Evolutionary conservation across 2,329 filamentous ascomycete species (phyloP), one percentile per base, ranked within the genome.

Genomic region (Cylindrodendrum hubeiense): DNA sequence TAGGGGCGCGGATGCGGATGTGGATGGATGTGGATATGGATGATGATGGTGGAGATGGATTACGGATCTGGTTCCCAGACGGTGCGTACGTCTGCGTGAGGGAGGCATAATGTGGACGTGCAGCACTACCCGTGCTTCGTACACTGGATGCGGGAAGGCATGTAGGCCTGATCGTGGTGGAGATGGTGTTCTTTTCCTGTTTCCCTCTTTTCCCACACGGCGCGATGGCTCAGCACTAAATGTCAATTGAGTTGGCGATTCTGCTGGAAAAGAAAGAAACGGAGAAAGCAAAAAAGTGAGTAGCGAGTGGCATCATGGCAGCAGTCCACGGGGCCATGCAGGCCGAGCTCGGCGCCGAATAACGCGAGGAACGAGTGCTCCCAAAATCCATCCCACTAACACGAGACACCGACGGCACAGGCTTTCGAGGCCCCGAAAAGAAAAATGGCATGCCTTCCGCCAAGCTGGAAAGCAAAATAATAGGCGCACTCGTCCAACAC

Each of bases 301-400:
- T 43, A 34, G 39, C 30, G n/a, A 53, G 55, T 50, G 43, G 55
- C 47, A 64, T 39, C 15, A 26, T 50, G 22, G 13, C 57, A 44
- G 26, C 30, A 59, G 39, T 13, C 30, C 53, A 63, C 71, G 69
- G 66, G 41, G 60, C 21, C 61, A 65, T 67, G 61, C 66, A 68
- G 30, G 61, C 71, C 71, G 70, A 74, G 56, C 64, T 71, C 70
- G 72, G 72, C 39, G 37, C 34, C 34, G 66, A 59, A 72, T 73
- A 71, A 66, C 71, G 70, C 70, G 71, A 74, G 66, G 51, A 57
- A 68, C 68, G 66, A 74, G 62, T 60, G 39, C 15, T 39, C 22
- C 34, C 41, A 39, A 37, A 50, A 43, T 54, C 49, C 57, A 61
- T 59, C 57, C 54, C 47, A 64, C 57, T 60, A 62, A 67, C 67